phyloP scores from a whole-genome alignment of 345 rosid species.

The Ailanthus altissimus region DNA sequence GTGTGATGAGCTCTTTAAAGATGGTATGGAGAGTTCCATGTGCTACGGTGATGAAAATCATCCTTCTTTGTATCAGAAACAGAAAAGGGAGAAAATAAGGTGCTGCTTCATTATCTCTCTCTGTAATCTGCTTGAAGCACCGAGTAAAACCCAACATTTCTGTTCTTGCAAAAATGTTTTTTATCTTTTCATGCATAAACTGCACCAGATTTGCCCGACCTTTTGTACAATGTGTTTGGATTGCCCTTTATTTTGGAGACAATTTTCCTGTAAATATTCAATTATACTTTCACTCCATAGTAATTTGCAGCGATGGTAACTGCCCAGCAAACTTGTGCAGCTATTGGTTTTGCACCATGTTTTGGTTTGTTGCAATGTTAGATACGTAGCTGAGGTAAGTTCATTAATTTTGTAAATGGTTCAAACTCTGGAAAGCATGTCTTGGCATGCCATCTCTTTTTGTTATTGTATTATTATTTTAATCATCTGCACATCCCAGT shows the following conservation, averaged over 20 bases:
- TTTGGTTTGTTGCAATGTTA: neutral
- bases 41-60: too few species aligned
- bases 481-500: neutral
- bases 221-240: neutral
- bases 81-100: too few species aligned
- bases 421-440: neutral
- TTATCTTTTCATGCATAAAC: too few species aligned
- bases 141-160: too few species aligned
- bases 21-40: too few species aligned
- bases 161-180: too few species aligned
- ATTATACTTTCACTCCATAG: neutral
- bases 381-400: neutral
- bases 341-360: neutral
- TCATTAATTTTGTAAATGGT: neutral
- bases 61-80: too few species aligned
- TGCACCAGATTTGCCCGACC: too few species aligned
- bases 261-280: neutral
- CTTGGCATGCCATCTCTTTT: neutral
- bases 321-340: too few species aligned
- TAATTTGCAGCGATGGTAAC: neutral
- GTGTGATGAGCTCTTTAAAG: too few species aligned
- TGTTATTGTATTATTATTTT: neutral
- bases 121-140: too few species aligned
- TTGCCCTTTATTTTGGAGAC: neutral
- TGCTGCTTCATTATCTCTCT: too few species aligned